A percentile compares a stretch with the other conserved stretches of the same genome.
Evolutionary conservation across 148 eudicot genomes (phyloP).

Genomic region (Gaultheria prostrata): DNA sequence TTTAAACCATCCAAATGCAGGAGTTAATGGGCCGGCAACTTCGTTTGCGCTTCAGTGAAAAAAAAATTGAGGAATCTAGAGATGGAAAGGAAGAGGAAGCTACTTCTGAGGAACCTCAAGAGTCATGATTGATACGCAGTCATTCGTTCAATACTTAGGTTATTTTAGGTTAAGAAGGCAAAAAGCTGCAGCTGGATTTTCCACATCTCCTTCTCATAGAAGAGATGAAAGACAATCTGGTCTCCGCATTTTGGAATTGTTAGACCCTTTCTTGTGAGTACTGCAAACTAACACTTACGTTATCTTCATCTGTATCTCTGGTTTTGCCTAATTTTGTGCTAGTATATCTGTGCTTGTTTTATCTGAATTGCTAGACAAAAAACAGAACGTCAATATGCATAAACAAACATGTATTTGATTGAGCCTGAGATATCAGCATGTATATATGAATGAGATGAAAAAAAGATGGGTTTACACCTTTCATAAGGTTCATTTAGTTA

Average conservation of each 20-base stretch:
- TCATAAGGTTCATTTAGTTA: neutral
- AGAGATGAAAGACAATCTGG: neutral
- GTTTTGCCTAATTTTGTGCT: neutral
- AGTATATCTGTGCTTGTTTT: neutral
- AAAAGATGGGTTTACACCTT: neutral
- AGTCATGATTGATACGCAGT: constrained; percentile 25
- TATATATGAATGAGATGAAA: neutral
- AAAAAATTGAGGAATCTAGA: constrained; percentile 37
- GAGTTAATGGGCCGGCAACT: constrained; percentile 75
- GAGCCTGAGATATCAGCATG: neutral
- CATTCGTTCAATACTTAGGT: neutral
- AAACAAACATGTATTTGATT: neutral
- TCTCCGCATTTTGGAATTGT: constrained; percentile 1
- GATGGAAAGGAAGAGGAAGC: constrained; percentile 29
- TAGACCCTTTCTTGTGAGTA: neutral
- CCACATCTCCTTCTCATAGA: neutral
- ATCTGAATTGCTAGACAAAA: neutral
- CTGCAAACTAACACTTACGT: neutral
- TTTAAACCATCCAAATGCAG: constrained; percentile 30
- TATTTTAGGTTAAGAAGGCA: constrained; percentile 6
- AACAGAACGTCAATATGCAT: neutral
- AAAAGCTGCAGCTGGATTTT: neutral
- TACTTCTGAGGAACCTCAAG: constrained; percentile 34
- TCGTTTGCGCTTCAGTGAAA: constrained; percentile 58
- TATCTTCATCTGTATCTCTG: neutral